These are phyloP conservation scores for Cladosporium sp. DNA, from an alignment of 2,329 filamentous ascomycete genomes.

Conservation along the genomic window DNA sequence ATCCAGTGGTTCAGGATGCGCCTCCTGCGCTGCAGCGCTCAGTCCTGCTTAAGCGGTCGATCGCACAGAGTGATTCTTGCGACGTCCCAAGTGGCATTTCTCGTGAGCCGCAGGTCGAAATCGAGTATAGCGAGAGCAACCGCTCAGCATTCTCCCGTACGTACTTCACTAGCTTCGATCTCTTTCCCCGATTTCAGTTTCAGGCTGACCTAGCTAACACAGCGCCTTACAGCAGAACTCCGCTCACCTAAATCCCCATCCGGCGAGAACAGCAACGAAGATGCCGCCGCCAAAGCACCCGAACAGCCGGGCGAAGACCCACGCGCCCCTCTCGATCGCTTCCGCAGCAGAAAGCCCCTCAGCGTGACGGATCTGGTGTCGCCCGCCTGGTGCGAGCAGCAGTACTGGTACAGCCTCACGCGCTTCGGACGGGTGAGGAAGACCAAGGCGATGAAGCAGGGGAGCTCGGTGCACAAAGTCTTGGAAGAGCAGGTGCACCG, in stretches of 20 bases:
- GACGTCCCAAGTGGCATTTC: not conserved
- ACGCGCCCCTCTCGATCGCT: slow-evolving; percentile 68
- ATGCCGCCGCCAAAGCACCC: slow-evolving; percentile 1
- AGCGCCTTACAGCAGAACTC: slow-evolving; percentile 28
- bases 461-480: slow-evolving; percentile 72
- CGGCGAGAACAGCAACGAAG: not conserved
- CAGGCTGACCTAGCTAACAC: slow-evolving; percentile 27
- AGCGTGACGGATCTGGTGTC: slow-evolving; percentile 85
- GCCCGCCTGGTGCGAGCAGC: slow-evolving; percentile 92
- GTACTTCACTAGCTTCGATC: slow-evolving; percentile 17
- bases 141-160: slow-evolving; percentile 31
- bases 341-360: slow-evolving; percentile 72
- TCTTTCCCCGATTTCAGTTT: slow-evolving; percentile 36
- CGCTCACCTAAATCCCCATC: not conserved
- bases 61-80: slow-evolving; percentile 5
- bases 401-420: slow-evolving; percentile 84
- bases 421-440: slow-evolving; percentile 69
- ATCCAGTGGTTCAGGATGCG: slow-evolving; percentile 22
- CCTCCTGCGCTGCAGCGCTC: slow-evolving; percentile 10
- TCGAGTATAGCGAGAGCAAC: slow-evolving; percentile 40
- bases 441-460: slow-evolving; percentile 80
- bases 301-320: slow-evolving; percentile 35
- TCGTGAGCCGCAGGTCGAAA: slow-evolving; percentile 33
- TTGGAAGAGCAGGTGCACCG: slow-evolving; percentile 84
- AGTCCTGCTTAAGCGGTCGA: slow-evolving; percentile 5